Conservation (phyloP, 352 stramenopile species). For the Pythium guiyangense region DNA sequence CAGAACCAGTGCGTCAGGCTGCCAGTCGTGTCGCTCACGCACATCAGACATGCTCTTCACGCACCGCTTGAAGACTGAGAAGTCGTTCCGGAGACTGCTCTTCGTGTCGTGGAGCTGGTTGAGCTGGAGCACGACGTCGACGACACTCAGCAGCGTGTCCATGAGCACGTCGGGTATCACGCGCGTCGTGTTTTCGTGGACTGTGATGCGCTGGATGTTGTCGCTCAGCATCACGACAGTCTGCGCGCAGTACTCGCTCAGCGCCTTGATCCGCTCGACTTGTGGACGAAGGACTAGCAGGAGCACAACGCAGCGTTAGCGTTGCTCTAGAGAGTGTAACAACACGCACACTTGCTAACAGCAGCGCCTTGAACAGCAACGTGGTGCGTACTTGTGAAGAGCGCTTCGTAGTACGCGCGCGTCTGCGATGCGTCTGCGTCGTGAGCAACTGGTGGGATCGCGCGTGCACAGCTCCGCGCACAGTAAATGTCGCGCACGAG, state of each 20-base stretch:
- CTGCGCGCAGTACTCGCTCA: constrained; percentile 54
- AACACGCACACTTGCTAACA: too few relatives aligned
- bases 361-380: too few relatives aligned
- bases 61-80: constrained; percentile 68
- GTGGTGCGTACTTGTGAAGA: constrained; percentile 46
- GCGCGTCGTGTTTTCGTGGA: constrained; percentile 59
- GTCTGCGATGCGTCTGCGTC: constrained; percentile 16
- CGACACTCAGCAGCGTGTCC: constrained; percentile 48
- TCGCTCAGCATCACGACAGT: constrained; percentile 60
- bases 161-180: constrained; percentile 60
- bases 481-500: constrained; percentile 56
- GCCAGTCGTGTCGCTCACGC: too few relatives aligned
- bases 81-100: constrained; percentile 67
- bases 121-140: constrained; percentile 61
- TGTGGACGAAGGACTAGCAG: constrained; percentile 68
- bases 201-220: constrained; percentile 62
- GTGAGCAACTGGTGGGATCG: constrained; percentile 28
- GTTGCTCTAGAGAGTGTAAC: too few relatives aligned
- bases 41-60: background rate
- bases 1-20: too few relatives aligned
- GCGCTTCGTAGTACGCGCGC: constrained; percentile 37
- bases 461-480: constrained; percentile 46
- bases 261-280: constrained; percentile 42
- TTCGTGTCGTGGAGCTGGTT: constrained; percentile 69
- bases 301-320: too few relatives aligned